These are phyloP conservation scores for Aspergillus sp. DNA, from an alignment of 2,329 filamentous ascomycete genomes.

Conservation along the genomic window DNA sequence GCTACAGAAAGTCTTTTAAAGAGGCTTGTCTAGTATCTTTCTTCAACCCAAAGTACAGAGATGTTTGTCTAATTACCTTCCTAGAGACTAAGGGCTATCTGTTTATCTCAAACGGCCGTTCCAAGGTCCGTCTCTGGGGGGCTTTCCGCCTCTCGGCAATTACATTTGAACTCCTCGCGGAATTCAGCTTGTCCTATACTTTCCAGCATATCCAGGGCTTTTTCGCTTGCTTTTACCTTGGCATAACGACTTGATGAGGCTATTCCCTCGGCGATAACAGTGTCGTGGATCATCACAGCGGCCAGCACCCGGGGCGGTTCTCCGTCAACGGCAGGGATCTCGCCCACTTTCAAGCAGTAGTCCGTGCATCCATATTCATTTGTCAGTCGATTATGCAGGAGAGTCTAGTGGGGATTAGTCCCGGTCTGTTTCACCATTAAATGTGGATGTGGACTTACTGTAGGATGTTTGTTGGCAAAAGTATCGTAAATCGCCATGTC, in stretches of 20 bases:
- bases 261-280: slow-evolving; percentile 62
- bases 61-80: not conserved
- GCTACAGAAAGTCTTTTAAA: too few relatives aligned
- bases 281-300: slow-evolving; percentile 73
- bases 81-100: not conserved
- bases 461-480: slow-evolving; percentile 83
- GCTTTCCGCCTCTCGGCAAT: slow-evolving; percentile 50
- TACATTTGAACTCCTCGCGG: slow-evolving; percentile 59
- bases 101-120: slow-evolving; percentile 27
- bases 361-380: slow-evolving; percentile 65
- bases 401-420: slow-evolving; percentile 50
- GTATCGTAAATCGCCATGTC: slow-evolving; percentile 87
- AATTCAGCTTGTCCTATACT: slow-evolving; percentile 60
- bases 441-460: slow-evolving; percentile 39
- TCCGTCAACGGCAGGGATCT: slow-evolving; percentile 49
- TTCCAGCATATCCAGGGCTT: slow-evolving; percentile 44
- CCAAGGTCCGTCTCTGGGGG: slow-evolving; percentile 22
- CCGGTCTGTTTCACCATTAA: not conserved
- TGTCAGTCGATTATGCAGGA: slow-evolving; percentile 64
- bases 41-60: too few relatives aligned
- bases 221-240: slow-evolving; percentile 57
- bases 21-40: too few relatives aligned
- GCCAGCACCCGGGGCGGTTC: slow-evolving; percentile 58
- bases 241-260: slow-evolving; percentile 70
- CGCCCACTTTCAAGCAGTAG: slow-evolving; percentile 50